Conservation (phyloP, 495 filamentous ascomycete species). For the Penicillium canescens region DNA sequence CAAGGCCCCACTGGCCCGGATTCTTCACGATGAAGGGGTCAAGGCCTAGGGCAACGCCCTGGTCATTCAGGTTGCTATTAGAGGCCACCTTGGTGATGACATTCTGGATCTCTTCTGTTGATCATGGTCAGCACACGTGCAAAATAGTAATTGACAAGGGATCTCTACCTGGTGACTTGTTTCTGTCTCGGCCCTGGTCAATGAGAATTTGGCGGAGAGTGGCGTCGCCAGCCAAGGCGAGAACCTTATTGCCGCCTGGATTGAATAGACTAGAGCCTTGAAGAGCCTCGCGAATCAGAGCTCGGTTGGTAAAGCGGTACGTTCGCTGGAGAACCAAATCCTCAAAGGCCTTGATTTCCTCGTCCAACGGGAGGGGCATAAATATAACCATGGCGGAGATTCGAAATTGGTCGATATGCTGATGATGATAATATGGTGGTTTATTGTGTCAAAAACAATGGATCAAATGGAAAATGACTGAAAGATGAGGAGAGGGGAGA, state of each 20-base stretch:
- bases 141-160: no score
- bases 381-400: neutral
- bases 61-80: neutral
- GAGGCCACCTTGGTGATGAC: constrained; percentile 4
- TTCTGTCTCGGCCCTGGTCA: no score
- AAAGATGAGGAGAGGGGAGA: neutral
- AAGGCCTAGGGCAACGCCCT: neutral
- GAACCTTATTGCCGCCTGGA: no score
- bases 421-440: neutral
- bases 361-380: no score
- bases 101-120: neutral
- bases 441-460: neutral
- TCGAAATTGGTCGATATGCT: neutral
- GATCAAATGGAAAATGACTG: neutral
- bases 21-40: neutral
- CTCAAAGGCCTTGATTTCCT: no score
- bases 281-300: no score
- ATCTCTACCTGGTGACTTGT: no score
- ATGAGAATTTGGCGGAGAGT: no score
- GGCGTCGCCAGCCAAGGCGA: no score
- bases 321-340: no score
- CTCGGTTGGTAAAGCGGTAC: no score
- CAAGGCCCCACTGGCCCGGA: neutral
- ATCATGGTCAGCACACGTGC: neutral
- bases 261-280: no score